A percentile compares a stretch with the other conserved stretches of the same genome.
Conservation (phyloP, 1,139 yeast species). For the Blastobotrys buckinghamii region DNA sequence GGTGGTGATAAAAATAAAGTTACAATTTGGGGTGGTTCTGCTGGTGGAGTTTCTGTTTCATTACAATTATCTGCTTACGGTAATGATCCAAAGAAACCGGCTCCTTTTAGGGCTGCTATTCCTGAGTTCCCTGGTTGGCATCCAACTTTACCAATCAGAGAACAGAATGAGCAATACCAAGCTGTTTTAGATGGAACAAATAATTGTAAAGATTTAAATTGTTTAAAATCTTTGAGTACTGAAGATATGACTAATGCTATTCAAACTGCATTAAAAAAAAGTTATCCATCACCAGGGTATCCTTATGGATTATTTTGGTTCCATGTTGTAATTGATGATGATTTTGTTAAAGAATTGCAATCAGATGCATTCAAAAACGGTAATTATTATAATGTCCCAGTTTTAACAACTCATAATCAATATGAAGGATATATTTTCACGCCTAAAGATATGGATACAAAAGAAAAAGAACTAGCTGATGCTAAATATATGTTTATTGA, state of each 20-base stretch:
- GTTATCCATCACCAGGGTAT: constrained; percentile 11
- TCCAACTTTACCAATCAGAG: not conserved
- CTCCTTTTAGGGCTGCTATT: constrained; percentile 11
- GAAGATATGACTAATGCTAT: constrained; percentile 4
- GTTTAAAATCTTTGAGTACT: constrained; percentile 11
- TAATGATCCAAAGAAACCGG: constrained; percentile 12
- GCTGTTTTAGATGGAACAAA: constrained; percentile 6
- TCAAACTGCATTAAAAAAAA: not conserved
- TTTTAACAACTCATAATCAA: constrained; percentile 8
- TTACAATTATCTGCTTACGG: constrained; percentile 27
- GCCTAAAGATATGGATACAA: constrained; percentile 6
- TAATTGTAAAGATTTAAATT: constrained; percentile 9
- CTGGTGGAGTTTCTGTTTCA: constrained; percentile 35
- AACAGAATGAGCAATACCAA: constrained; percentile 11
- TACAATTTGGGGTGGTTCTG: constrained; percentile 36
- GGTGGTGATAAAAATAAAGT: constrained; percentile 37
- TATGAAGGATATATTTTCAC: constrained; percentile 13
- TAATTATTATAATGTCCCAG: constrained; percentile 10
- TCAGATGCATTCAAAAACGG: constrained; percentile 13
- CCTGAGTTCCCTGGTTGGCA: constrained; percentile 12
- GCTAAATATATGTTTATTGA: constrained; percentile 6
- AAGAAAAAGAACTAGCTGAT: constrained; percentile 7
- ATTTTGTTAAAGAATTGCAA: constrained; percentile 8
- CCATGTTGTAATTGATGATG: constrained; percentile 16
- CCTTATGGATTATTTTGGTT: constrained; percentile 14